Base-by-base conservation (phyloP, 352 stramenopile genomes). In the Phytophthora pini region DNA sequence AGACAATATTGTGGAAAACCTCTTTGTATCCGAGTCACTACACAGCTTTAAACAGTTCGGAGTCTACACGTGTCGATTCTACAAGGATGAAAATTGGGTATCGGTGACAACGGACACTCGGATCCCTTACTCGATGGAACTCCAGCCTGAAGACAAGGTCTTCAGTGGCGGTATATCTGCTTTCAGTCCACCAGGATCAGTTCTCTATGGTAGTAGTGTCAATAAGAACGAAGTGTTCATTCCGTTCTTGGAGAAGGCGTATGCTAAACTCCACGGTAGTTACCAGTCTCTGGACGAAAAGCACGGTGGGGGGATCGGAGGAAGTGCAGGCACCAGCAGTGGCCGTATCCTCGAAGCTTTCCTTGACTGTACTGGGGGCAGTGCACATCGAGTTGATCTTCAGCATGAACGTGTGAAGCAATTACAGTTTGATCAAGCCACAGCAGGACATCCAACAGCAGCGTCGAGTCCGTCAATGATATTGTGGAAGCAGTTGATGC, bases 51-150 rank as follows among this genome's bases (percentile, higher is more conserved):
- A 93, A 59, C 68, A 84, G 38, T 97, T 87, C 62, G 92, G 92
- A 9, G 77, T 97, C 17, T 97, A 88, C 70, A 97, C 88, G 1
- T 98, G 92, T 70, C 88, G 92, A 15, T 97, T 98, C 68, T 98
- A 96, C 77, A 97, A 96, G 49, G 87, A 97, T 63, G 89, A 86
- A 29, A 72, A 83, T 26, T 98, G 91, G 92, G 72, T 95, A 12
- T 81, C 90, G 3, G 83, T 97, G 46, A 94, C 92, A 31, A 94
- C 90, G 3, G 92, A 98, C 62, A 97, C 92, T 46, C 74, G 85
- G 3, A 60, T 97, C 26, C 92, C 92, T 22, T 91, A 88, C 77
- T 80, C 61, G 4, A 64, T 84, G 27, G 68, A 79, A 50, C 64
- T 90, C 2, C 49, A 77, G 1, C 62, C 70, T 0, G 77, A 84